A percentile compares a stretch with the other conserved stretches of the same genome.
phyloP scores from a whole-genome alignment of 2,329 filamentous ascomycete genomes.

The Penicillium aurantiogriseum region DNA sequence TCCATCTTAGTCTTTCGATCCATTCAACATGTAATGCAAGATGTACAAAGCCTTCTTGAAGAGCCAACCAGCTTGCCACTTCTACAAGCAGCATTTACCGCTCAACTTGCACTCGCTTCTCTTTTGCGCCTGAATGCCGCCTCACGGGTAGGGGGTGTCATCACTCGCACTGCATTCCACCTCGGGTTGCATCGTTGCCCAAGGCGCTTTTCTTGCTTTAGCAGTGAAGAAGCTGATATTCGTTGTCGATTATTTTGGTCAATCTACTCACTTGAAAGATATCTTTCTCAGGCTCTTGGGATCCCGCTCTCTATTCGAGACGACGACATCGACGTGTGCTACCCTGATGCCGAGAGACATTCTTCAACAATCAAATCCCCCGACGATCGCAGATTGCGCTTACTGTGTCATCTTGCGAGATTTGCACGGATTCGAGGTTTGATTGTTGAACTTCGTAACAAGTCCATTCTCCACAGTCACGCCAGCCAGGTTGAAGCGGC shows the following conservation, averaged over 20 bases:
- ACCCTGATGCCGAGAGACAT: constrained; percentile 51
- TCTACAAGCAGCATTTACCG: constrained; percentile 53
- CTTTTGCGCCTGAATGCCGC: constrained; percentile 59
- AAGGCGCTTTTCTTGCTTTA: constrained; percentile 53
- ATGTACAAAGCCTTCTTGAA: constrained; percentile 48
- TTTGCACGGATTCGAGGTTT: constrained; percentile 52
- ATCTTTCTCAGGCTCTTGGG: constrained; percentile 57
- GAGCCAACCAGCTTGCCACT: constrained; percentile 49
- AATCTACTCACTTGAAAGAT: constrained; percentile 56
- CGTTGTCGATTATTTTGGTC: constrained; percentile 58
- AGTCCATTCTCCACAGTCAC: constrained; percentile 49
- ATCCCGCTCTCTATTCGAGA: constrained; percentile 56
- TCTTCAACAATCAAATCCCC: neutral
- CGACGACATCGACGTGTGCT: constrained; percentile 60
- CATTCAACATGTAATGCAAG: constrained; percentile 52
- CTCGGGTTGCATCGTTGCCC: constrained; percentile 60
- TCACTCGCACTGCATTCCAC: constrained; percentile 57
- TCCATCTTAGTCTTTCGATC: constrained; percentile 48
- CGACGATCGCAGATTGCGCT: constrained; percentile 30
- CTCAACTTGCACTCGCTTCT: constrained; percentile 56
- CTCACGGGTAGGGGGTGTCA: constrained; percentile 55
- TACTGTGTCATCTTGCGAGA: constrained; percentile 46
- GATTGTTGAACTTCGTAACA: constrained; percentile 55
- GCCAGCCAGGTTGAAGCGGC: constrained; percentile 45
- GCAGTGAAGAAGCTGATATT: constrained; percentile 46